Evolutionary conservation across 768 basidiomycete species (phyloP), one percentile per base, ranked within the genome.

Genomic region (Mycena alexandri): DNA sequence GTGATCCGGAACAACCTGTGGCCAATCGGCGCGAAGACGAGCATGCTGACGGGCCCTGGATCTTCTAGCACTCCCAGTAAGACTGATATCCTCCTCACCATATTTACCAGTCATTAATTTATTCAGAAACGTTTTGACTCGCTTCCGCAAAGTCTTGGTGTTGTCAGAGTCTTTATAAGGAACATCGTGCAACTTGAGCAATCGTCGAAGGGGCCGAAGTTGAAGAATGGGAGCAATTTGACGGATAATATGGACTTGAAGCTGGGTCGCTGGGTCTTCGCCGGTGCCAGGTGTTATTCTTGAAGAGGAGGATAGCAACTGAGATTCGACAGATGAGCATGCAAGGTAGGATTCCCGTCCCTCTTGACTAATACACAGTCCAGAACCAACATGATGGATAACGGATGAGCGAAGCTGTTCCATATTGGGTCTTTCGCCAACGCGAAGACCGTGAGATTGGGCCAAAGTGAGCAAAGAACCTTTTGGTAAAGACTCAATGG

Each of bases 31-130:
- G 19, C 57, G 16, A 16, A 46, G 24, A 34, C 12, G 36, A 76
- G 74, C 10, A 81, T 82, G 77, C 78, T 85, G 61, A 22, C 42
- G 42, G 14, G 42, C 42, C 5, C 42, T 7, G 9, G 16, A 7
- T 43, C 14, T 8, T 8, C 14, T 8, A 7, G 6, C 14, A 5
- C 14, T 16, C 5, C 16, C 42, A 4, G 42, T 43, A 5, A 43
- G 16, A 9, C 9, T 43, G 42, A 43, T 43, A n/a, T n/a, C n/a
- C n/a, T n/a, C n/a, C n/a, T n/a, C n/a, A n/a, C n/a, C n/a, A n/a
- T n/a, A n/a, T n/a, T 43, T 43, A 8, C 16, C 42, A 43, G 14
- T 7, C 6, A 43, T 9, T 12, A 43, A 19, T 19, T 19, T 12
- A 7, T 43, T 12, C 14, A 43, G 16, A 43, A 43, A 43, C 8